Conservation (phyloP, 1,139 yeast species). For the Kodamaea derodonti region DNA sequence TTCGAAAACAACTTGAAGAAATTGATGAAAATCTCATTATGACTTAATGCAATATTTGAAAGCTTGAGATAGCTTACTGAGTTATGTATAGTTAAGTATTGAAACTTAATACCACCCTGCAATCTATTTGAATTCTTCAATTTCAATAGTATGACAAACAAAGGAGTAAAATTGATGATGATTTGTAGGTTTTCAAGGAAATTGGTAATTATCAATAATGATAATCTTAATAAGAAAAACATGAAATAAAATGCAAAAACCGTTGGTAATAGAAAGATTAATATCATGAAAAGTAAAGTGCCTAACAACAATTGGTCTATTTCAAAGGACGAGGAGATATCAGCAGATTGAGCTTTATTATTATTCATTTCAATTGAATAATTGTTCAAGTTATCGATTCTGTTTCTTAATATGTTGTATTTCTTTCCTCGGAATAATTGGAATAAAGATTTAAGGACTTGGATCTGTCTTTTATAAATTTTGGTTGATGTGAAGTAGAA, state of each 20-base stretch:
- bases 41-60: constrained; percentile 38
- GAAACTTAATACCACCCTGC: constrained; percentile 80
- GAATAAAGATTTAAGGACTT: constrained; percentile 67
- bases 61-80: constrained; percentile 26
- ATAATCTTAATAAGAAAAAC: constrained; percentile 59
- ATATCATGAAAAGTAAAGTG: constrained; percentile 77
- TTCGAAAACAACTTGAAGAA: constrained; percentile 30
- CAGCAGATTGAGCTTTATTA: constrained; percentile 4
- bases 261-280: constrained; percentile 80
- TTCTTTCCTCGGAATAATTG: constrained; percentile 89
- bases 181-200: constrained; percentile 60
- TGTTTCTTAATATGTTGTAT: constrained; percentile 73
- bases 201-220: constrained; percentile 48
- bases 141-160: constrained; percentile 75
- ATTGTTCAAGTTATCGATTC: constrained; percentile 62
- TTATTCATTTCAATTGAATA: constrained; percentile 41
- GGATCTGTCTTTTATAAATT: constrained; percentile 72
- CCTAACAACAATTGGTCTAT: constrained; percentile 87
- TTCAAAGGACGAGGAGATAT: constrained; percentile 47
- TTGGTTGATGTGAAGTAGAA: constrained; percentile 79
- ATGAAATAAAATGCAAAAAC: constrained; percentile 78
- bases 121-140: constrained; percentile 78
- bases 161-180: constrained; percentile 75
- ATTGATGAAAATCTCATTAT: constrained; percentile 34
- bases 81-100: constrained; percentile 17